Conservation (phyloP, 768 basidiomycete species). For the Psilocybe azurescens region DNA sequence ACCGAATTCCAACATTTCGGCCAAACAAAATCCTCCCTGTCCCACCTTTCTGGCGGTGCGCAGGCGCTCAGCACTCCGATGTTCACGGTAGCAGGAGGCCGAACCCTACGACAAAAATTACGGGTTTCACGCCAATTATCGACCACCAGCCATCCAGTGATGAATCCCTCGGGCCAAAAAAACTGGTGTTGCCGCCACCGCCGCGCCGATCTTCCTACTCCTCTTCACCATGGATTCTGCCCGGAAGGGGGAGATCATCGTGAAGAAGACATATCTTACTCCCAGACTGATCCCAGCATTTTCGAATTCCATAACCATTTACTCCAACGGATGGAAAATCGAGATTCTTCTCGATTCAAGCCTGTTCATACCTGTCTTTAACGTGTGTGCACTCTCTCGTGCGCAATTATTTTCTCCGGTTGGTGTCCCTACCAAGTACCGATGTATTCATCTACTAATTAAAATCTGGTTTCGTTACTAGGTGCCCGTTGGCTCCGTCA, state of each 20-base stretch:
- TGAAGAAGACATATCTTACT: conserved; percentile 37
- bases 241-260: conserved; percentile 34
- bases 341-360: conserved; percentile 35
- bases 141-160: conserved; percentile 27
- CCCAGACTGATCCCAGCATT: conserved; percentile 36
- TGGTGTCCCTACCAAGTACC: not conserved
- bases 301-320: conserved; percentile 48
- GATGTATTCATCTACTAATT: not conserved
- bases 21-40: not conserved
- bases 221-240: conserved; percentile 42
- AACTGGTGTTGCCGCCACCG: conserved; percentile 34
- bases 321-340: conserved; percentile 44
- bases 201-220: conserved; percentile 40
- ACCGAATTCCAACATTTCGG: conserved; percentile 7
- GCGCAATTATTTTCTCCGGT: not conserved
- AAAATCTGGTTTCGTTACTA: not conserved
- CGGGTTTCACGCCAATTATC: conserved; percentile 39
- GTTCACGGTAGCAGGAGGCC: not conserved
- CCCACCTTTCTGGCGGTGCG: not conserved
- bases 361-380: conserved; percentile 28
- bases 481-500: not conserved
- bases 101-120: conserved; percentile 37
- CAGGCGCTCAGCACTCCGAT: not conserved
- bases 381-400: conserved; percentile 8
- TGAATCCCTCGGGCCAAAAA: conserved; percentile 22